Evolutionary conservation across 129 eudicot species (phyloP), one percentile per base, ranked within the genome.

Genomic region (Dittrichia graveolens): DNA sequence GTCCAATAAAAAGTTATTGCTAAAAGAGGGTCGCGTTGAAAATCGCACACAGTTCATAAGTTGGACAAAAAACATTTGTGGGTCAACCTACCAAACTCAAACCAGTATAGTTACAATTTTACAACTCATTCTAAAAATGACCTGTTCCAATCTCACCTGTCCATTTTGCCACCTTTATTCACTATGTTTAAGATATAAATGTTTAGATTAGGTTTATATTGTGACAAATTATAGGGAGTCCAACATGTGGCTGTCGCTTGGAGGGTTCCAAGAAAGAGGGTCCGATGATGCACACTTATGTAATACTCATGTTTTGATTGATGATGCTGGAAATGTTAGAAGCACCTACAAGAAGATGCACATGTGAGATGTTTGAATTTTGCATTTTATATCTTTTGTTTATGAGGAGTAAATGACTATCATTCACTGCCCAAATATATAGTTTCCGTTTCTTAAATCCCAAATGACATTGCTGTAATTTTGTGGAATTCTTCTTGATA

Each of bases 251-350:
- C 65, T 93, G 76, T 93, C 98, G 2, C 95, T 93, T 68, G 98
- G 98, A 73, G 98, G 96, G 46, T 93, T 93, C 71, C 98, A 89
- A 65, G 98, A 93, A 68, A 81, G 80, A 76, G 96, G 92, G 66
- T 85, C 89, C 3, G 96, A 93, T 67, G 92, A 84, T 73, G 80
- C 85, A 19, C 98, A 87, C 77, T 78, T 92, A 67, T 60, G 95
- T 65, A 92, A 92, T 72, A 75, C 95, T 46, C 96, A 89, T 57
- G 95, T 92, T 45, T 49, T 92, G 74, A 84, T 92, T 58, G 96
- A 92, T 80, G 91, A 89, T 79, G 54, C 82, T 71, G 98, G 98
- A 50, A 81, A 79, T 53, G 85, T 92, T 61, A 83, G 85, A 76
- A 89, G 83, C 82, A 87, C 81, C 11, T 93, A 82, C 61, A 72